These are phyloP conservation scores for Phytophthora gonapodyides DNA, from an alignment of 352 stramenopile genomes.

Conservation along the genomic window DNA sequence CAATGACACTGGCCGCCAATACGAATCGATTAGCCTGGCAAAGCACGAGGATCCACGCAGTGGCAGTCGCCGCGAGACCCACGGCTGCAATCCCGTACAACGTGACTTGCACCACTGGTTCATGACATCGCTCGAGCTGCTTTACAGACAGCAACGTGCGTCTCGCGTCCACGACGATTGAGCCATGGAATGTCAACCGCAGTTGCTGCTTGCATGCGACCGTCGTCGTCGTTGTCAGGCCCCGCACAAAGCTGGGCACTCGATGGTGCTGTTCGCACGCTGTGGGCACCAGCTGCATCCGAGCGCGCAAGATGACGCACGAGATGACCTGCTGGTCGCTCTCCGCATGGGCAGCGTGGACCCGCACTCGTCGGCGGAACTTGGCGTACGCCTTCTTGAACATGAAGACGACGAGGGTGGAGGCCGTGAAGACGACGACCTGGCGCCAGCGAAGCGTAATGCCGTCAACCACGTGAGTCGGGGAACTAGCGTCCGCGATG, in stretches of 20 bases:
- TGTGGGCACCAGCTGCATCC: slow-evolving; percentile 2
- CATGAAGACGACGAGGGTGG: slow-evolving; percentile 34
- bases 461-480: slow-evolving; percentile 1
- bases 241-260: neutral
- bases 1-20: neutral
- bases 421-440: slow-evolving; percentile 30
- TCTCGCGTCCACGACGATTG: slow-evolving; percentile 6
- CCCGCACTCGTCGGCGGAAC: neutral
- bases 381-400: slow-evolving; percentile 19
- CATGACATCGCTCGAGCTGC: neutral
- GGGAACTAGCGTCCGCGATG: slow-evolving; percentile 16
- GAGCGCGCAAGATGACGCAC: slow-evolving; percentile 19
- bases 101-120: neutral
- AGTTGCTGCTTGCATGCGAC: slow-evolving; percentile 1
- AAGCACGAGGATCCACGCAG: neutral
- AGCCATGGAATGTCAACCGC: slow-evolving; percentile 1
- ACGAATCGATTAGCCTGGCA: neutral
- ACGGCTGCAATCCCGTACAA: neutral
- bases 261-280: neutral
- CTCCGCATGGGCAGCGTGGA: neutral
- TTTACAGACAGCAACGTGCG: neutral
- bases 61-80: neutral
- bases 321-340: slow-evolving; percentile 13
- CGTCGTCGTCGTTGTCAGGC: neutral
- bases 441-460: slow-evolving; percentile 25